Evolutionary conservation across 2,329 filamentous ascomycete species (phyloP).

Genomic region (Monosporascus sp.): DNA sequence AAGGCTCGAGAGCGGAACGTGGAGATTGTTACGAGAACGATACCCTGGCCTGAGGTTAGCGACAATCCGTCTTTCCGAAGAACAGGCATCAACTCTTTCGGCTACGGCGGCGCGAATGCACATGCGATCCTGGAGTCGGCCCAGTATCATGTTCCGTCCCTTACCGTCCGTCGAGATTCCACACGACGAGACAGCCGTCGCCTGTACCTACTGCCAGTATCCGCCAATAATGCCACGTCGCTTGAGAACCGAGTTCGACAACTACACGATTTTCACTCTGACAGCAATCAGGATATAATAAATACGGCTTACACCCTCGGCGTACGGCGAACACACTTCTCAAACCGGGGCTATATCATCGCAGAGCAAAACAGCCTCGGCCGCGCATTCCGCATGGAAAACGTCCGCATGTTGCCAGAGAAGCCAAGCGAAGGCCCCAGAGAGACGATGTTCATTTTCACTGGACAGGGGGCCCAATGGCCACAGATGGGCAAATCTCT

Average conservation of each 20-base stretch:
- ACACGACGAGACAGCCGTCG: no score
- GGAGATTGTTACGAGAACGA: constrained; percentile 2
- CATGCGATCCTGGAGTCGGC: constrained; percentile 1
- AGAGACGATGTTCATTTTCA: constrained; percentile 15
- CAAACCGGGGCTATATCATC: neutral
- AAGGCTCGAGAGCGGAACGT: constrained; percentile 1
- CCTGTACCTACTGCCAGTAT: neutral
- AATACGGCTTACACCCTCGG: neutral
- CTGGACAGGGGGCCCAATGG: constrained; percentile 23
- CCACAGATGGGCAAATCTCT: constrained; percentile 21
- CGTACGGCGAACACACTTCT: neutral
- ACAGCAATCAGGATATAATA: neutral
- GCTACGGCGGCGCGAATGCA: constrained; percentile 7
- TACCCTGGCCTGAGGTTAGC: neutral
- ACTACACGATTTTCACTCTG: neutral
- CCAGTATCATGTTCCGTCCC: no score
- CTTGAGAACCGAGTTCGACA: neutral
- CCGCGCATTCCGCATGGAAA: neutral
- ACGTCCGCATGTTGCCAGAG: neutral
- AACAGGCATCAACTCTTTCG: constrained; percentile 6
- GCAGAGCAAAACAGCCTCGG: neutral
- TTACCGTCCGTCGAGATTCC: no score
- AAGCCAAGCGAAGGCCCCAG: neutral
- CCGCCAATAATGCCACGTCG: neutral
- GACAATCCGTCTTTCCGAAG: neutral